Base-by-base conservation (phyloP, 768 basidiomycete species). In the Gloeostereum incarnatum region DNA sequence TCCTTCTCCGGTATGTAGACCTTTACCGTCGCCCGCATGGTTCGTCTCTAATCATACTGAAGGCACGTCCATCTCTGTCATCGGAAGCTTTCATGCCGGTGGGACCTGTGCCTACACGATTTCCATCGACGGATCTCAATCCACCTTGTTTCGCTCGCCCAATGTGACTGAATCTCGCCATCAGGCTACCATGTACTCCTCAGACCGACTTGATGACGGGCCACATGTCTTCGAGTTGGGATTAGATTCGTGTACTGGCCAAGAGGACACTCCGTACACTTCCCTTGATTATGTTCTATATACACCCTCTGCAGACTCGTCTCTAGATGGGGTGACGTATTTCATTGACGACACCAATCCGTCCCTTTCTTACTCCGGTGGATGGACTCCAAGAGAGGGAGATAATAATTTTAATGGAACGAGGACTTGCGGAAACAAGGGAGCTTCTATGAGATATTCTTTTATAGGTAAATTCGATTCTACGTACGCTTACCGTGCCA, bases 261-360 rank as follows among this genome's bases (percentile, higher is more conserved):
- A 20, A 11, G 7, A 11, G 7, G 31, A 38, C 8, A 35, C 31
- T 24, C 43, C 45, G 9, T 36, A 44, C 35, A 22, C 49, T 21
- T 54, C 45, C 47, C 31, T 54, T 11, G 52, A 54, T 31, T 54
- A 54, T 37, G 25, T 54, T 16, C 44, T 54, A 6, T 54, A 54
- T 32, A 35, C 39, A 18, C 44, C 52, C 3, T 47, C 52, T 3
- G n/a, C 29, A 14, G 44, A 45, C 32, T 41, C 45, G 2, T 44
- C 45, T 2, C 39, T 44, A 9, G 39, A 39, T 26, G 47, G 42
- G 5, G 31, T 48, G 20, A 31, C 45, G 11, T 50, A 43, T 18
- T 51, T 52, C 21, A 29, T 52, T 9, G 52, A 54, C 35, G 52
- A 54, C 22, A 39, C 13, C 10, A 45, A 49, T 32, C 32, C 45